phyloP scores from a whole-genome alignment of 148 eudicot species.

The Chenopodium quinoa region DNA sequence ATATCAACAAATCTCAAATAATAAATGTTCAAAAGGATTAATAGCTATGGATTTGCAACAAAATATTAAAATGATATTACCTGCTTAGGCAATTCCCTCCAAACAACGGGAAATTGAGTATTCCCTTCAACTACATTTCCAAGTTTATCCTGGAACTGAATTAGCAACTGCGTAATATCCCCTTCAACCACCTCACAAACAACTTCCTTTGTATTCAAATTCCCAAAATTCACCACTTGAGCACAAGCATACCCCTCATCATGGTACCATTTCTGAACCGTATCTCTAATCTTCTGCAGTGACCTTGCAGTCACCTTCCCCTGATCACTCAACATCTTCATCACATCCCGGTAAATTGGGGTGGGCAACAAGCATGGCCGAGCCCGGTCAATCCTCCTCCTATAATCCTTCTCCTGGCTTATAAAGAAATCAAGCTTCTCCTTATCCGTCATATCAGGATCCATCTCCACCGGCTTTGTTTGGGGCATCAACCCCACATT shows the following conservation, averaged over 20 bases:
- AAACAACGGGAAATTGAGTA: constrained; percentile 56
- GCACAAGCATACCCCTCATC: constrained; percentile 93
- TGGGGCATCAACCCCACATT: constrained; percentile 88
- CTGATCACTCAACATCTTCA: constrained; percentile 55
- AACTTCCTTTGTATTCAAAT: constrained; percentile 84
- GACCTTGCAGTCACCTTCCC: constrained; percentile 74
- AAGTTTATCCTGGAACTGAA: constrained; percentile 96
- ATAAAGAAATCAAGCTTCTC: constrained; percentile 59
- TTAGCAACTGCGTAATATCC: constrained; percentile 77
- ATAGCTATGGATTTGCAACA: background rate
- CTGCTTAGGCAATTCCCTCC: constrained; percentile 80
- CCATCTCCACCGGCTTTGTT: constrained; percentile 76
- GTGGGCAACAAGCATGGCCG: constrained; percentile 74
- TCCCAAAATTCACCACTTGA: constrained; percentile 91
- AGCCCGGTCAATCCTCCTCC: constrained; percentile 63
- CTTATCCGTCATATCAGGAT: constrained; percentile 76
- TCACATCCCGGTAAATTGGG: constrained; percentile 52
- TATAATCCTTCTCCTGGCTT: constrained; percentile 71
- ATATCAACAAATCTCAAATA: background rate
- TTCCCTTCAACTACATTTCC: constrained; percentile 95
- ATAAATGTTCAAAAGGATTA: background rate
- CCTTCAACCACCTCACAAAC: constrained; percentile 99
- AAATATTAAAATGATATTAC: constrained; percentile 27
- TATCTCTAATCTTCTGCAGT: constrained; percentile 79
- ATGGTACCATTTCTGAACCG: constrained; percentile 91